These are phyloP conservation scores for Coemansia sp. DNA, from an alignment of 192 early-diverging fungal species.

Conservation along the genomic window DNA sequence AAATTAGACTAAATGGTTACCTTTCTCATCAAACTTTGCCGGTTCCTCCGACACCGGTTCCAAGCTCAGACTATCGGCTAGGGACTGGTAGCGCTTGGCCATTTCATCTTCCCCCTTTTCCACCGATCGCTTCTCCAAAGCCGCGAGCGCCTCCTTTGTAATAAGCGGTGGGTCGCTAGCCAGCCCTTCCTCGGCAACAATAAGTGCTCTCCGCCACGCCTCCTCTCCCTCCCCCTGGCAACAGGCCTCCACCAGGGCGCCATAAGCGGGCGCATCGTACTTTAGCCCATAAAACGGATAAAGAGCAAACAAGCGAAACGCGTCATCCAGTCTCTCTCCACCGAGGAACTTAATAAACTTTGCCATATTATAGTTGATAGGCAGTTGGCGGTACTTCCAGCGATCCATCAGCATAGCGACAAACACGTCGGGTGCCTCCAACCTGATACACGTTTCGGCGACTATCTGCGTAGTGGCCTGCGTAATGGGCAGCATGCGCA, in stretches of 20 bases:
- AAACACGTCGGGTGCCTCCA: slow-evolving; percentile 24
- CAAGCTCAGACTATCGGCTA: slow-evolving; percentile 10
- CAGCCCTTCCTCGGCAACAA: slow-evolving; percentile 36
- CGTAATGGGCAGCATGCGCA: slow-evolving; percentile 32
- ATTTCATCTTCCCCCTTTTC: slow-evolving; percentile 30
- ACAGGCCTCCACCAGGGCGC: slow-evolving; percentile 47
- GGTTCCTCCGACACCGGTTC: slow-evolving; percentile 5
- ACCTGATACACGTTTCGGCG: slow-evolving; percentile 28
- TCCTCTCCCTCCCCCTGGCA: slow-evolving; percentile 36
- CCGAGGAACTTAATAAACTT: slow-evolving; percentile 30
- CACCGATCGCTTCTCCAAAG: slow-evolving; percentile 22
- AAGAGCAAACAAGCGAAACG: slow-evolving; percentile 47
- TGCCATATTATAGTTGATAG: slow-evolving; percentile 26
- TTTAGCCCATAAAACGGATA: slow-evolving; percentile 33
- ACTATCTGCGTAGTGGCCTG: slow-evolving; percentile 43
- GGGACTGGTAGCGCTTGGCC: slow-evolving; percentile 35
- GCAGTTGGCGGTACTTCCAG: slow-evolving; percentile 51
- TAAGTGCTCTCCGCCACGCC: slow-evolving; percentile 42
- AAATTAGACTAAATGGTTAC: slow-evolving; percentile 8
- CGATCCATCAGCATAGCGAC: slow-evolving; percentile 36
- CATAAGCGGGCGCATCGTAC: slow-evolving; percentile 30
- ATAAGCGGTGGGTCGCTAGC: slow-evolving; percentile 16
- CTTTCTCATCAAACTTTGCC: slow-evolving; percentile 16
- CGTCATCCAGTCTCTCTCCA: slow-evolving; percentile 21
- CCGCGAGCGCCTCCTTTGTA: slow-evolving; percentile 31